Base-by-base conservation (phyloP, 2,329 filamentous ascomycete genomes). In the Nemania serpens region DNA sequence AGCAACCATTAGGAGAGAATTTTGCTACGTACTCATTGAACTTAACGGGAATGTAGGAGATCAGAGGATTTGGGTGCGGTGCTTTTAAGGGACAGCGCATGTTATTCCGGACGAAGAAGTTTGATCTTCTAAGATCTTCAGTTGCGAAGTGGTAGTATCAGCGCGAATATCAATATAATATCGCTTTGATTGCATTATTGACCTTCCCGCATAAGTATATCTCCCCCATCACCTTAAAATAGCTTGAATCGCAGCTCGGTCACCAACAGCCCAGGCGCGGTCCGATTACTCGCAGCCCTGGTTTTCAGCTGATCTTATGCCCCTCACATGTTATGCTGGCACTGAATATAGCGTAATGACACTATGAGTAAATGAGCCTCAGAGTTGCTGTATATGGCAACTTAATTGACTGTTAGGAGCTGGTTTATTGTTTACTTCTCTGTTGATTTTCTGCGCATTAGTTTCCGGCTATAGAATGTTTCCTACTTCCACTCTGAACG, bases 1-100 rank as follows among this genome's bases (percentile, higher is more conserved):
- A 18, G 53, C 25, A 37, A 25, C 37, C 42, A 54, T 17, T 20
- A 55, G 63, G 58, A 61, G 60, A 59, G 18, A 48, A 41, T 65
- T 62, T 65, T 59, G 61, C 63, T 61, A 41, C 50, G 4, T 29
- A 4, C 7, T 52, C 37, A 55, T 61, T 63, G 43, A 58, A 61
- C 41, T 55, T 59, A 54, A 20, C 46, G 58, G 61, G 55, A 59
- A 58, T 61, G 49, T 58, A 61, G 51, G 55, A 56, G 63, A 59
- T 25, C 48, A 41, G 55, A 34, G n/a, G 54, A 47, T 52, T 63
- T 63, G 61, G 58, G 36, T 45, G 63, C 55, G 48, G 33, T 60
- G 55, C 58, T 59, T 63, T 59, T 18, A 54, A 46, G 45, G n/a
- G 45, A 36, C 34, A 57, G 57, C 37, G 39, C 39, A 52, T 52